Percentiles rank a stretch among this genome's conserved stretches.
Conservation (phyloP, 441 rosid genomes). For the Pelargonium australe region DNA sequence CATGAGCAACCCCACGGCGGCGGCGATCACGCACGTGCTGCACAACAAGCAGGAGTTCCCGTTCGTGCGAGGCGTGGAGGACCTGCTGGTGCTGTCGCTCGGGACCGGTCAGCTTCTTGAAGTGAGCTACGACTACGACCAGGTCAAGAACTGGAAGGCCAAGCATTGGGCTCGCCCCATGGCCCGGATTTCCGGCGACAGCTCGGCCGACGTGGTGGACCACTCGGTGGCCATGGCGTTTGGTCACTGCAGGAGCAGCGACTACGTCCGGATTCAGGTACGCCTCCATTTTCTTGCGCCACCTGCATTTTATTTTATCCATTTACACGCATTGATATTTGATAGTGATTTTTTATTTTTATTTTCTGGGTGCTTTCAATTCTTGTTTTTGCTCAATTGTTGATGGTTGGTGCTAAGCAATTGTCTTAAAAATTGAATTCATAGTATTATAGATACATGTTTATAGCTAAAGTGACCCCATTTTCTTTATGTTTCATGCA, state of each 20-base stretch:
- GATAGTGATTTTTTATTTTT: background rate
- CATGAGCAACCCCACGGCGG: conserved; percentile 84
- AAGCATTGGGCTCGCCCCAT: conserved; percentile 89
- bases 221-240: conserved; percentile 96
- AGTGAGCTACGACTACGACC: conserved; percentile 56
- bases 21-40: conserved; percentile 91
- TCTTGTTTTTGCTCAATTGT: background rate
- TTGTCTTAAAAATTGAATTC: background rate
- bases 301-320: background rate
- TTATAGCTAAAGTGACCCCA: background rate
- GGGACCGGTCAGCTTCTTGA: conserved; percentile 82
- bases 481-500: background rate
- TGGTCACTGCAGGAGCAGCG: conserved; percentile 63
- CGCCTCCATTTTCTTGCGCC: no score
- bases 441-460: background rate
- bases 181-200: conserved; percentile 75
- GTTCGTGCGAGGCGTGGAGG: conserved; percentile 88
- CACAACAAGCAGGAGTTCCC: conserved; percentile 97
- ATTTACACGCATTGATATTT: background rate
- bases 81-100: conserved; percentile 68
- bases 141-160: conserved; percentile 65
- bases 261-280: conserved; percentile 91
- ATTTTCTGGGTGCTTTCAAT: no score
- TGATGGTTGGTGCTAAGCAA: background rate
- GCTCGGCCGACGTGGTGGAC: conserved; percentile 81